Evolutionary conservation across 2,329 filamentous ascomycete species (phyloP), one percentile per base, ranked within the genome.

Genomic region (Mariannaea sp.): DNA sequence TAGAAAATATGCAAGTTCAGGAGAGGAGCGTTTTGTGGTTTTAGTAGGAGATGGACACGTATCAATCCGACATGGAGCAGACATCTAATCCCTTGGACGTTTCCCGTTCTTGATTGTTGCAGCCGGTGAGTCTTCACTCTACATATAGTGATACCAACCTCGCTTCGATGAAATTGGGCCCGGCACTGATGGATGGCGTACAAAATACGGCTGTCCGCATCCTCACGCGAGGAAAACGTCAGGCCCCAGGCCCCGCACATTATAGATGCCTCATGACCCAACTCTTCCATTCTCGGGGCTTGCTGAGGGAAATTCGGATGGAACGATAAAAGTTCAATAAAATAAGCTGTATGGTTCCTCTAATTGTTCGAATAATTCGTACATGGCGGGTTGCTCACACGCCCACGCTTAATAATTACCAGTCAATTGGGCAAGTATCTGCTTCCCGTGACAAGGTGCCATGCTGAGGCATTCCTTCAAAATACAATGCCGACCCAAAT

Each of bases 401-500:
- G 52, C 50, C 50, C 50, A 29, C 58, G 40, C 46, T 44, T 55
- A 50, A 51, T 53, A 36, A 53, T 61, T 60, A 59, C 48, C 47
- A 43, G 38, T 46, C 45, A 45, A 50, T 40, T 46, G 24, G 33
- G 46, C 48, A 4, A 40, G 38, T 50, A 30, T 30, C 42, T 17
- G 41, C 22, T 9, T 41, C 35, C 36, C 35, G 10, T 42, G 26
- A 24, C 48, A 36, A 38, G 50, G 53, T 50, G 35, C 22, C 29
- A 55, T 30, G 50, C 36, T 22, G 56, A 39, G 53, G 53, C 42
- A 8, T 32, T 56, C 59, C 56, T 62, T 55, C 43, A 63, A 50
- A 65, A 62, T 62, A 57, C 50, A 63, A 59, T 63, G 43, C 59
- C 53, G 57, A 54, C 60, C 61, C 58, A 59, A 62, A 59, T 53